Percentiles rank a stretch among this genome's conserved stretches.
Evolutionary conservation across 306 rosid species (phyloP).

Genomic region (Prosopis cineraria): DNA sequence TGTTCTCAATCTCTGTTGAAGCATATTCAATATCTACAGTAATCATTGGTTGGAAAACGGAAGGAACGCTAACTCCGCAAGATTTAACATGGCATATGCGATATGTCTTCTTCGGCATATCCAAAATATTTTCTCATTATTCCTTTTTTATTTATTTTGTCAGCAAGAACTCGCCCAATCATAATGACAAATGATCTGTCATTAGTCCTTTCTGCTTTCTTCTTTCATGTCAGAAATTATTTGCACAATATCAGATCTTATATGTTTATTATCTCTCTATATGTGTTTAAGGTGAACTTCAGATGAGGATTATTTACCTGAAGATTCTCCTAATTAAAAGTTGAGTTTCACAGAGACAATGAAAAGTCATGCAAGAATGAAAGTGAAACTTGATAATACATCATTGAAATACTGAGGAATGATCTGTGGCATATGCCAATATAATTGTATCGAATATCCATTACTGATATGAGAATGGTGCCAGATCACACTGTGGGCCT

Average conservation of each 20-base stretch:
- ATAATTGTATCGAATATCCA: conserved; percentile 31
- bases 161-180: background rate
- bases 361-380: background rate
- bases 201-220: background rate
- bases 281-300: no score
- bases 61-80: background rate
- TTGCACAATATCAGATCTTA: background rate
- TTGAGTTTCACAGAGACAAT: background rate
- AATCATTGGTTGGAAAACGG: background rate
- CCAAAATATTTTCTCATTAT: background rate
- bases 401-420: conserved; percentile 16
- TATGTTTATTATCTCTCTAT: no score
- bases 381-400: background rate
- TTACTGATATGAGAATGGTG: conserved; percentile 28
- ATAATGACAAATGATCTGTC: background rate
- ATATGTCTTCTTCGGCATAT: conserved; percentile 5
- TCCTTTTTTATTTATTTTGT: background rate
- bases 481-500: conserved; percentile 21
- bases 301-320: no score
- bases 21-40: background rate
- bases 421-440: conserved; percentile 37
- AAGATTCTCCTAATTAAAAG: background rate
- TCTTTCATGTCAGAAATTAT: background rate
- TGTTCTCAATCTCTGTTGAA: background rate
- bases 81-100: conserved; percentile 11